Evolutionary conservation across 192 early-diverging fungal species (phyloP), one percentile per base, ranked within the genome.

Genomic region (Cetraspora pellucida): DNA sequence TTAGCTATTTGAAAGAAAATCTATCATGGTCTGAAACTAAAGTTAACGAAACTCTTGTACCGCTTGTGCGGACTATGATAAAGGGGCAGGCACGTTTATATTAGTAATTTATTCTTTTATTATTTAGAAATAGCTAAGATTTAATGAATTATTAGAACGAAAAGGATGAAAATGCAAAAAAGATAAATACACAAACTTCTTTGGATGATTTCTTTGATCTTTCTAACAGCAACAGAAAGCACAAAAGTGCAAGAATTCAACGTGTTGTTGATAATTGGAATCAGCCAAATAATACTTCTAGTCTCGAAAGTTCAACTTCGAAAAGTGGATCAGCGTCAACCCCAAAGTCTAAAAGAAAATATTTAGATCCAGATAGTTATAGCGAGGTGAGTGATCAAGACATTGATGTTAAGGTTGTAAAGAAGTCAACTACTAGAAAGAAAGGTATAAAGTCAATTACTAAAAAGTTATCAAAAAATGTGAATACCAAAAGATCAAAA

Each of bases 21-120:
- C 81, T 92, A 27, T 84, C 80, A 1, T 95, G 93, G 91, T 55
- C 78, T n/a, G 82, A 88, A 60, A 79, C 78, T 14, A 91, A 94
- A 70, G 86, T 87, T 8, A 91, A 95, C 74, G 83, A 86, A 47
- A 78, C 89, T 9, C 70, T 96, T 54, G 45, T 95, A 17, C 94
- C 94, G 13, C 87, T 96, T 5, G 85, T 96, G 11, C 77, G 81
- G 59, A 80, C 90, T 52, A 87, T 87, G 83, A 82, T 81, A 21
- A 78, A 77, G 19, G 58, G 60, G 25, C 63, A 79, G 50, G 80
- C 80, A 60, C 75, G 65, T 31, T 54, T 52, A 52, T n/a, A 7
- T 21, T 27, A 31, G 43, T 6, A 1, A n/a, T 47, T 17, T 54
- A 43, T n/a, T 28, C 3, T 16, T 57, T 23, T 14, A 46, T 7